These are phyloP conservation scores for Pichia heedii DNA, from an alignment of 805 yeast species.

Conservation along the genomic window DNA sequence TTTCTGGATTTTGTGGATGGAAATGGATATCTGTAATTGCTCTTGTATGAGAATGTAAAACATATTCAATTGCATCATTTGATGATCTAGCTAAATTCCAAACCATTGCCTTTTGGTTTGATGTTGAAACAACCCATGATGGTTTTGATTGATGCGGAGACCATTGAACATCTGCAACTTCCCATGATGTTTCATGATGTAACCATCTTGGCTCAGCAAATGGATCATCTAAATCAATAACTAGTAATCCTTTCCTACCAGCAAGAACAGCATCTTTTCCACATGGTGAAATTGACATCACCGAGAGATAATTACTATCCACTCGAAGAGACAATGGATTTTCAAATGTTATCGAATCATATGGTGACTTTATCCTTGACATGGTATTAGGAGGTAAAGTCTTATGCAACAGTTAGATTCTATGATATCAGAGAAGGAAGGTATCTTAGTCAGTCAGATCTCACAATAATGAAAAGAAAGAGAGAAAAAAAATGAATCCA, in stretches of 20 bases:
- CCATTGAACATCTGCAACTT: constrained; percentile 99
- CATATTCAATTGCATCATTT: constrained; percentile 69
- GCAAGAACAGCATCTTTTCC: constrained; percentile 94
- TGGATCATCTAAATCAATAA: constrained; percentile 93
- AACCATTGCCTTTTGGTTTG: constrained; percentile 89
- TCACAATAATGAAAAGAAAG: too few species aligned
- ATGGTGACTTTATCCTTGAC: constrained; percentile 17
- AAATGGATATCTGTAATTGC: constrained; percentile 96
- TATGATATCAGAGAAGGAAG: too few species aligned
- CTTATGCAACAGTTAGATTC: too few species aligned
- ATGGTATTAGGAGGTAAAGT: too few species aligned
- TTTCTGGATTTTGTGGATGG: constrained; percentile 78
- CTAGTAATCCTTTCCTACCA: constrained; percentile 70
- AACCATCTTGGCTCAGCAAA: constrained; percentile 92
- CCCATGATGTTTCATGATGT: constrained; percentile 91
- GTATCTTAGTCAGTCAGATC: too few species aligned
- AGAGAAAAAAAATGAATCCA: too few species aligned
- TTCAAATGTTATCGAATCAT: constrained; percentile 57
- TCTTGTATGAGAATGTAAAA: constrained; percentile 80
- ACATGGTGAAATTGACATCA: constrained; percentile 81
- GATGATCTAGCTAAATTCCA: constrained; percentile 76
- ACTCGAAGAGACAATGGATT: constrained; percentile 75
- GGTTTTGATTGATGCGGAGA: constrained; percentile 83
- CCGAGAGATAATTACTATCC: constrained; percentile 78
- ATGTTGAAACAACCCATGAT: constrained; percentile 86